A percentile compares a stretch with the other conserved stretches of the same genome.
Evolutionary conservation across 2,329 filamentous ascomycete genomes (phyloP).

Genomic region (Sarocladium strictum): DNA sequence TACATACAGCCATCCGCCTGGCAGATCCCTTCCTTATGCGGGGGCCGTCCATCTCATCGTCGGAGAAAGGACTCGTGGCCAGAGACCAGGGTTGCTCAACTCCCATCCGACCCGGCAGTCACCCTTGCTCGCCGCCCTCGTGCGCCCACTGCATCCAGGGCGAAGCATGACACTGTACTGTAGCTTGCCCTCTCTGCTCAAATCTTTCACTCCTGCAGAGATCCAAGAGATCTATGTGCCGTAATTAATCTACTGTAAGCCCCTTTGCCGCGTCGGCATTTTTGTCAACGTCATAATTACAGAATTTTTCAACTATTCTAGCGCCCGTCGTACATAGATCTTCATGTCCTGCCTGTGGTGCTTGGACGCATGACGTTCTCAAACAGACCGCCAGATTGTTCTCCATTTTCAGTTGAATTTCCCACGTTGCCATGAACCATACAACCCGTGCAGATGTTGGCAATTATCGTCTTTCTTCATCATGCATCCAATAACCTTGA

Average conservation of each 20-base stretch:
- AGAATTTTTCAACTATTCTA: too few relatives aligned
- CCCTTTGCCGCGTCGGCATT: too few relatives aligned
- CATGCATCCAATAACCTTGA: constrained; percentile 2
- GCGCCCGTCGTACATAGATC: too few relatives aligned
- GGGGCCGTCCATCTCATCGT: neutral
- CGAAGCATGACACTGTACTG: neutral
- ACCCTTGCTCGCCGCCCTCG: constrained; percentile 7
- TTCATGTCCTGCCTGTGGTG: neutral
- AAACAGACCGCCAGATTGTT: constrained; percentile 6
- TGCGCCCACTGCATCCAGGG: neutral
- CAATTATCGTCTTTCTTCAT: neutral
- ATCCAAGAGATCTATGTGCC: too few relatives aligned
- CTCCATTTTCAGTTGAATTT: too few relatives aligned
- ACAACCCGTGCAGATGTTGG: neutral
- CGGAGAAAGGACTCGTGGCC: constrained; percentile 1
- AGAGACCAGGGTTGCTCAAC: neutral
- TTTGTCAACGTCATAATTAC: too few relatives aligned
- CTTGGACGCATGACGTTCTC: neutral
- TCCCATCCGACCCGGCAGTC: neutral
- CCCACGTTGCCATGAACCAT: too few relatives aligned
- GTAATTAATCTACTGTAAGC: too few relatives aligned
- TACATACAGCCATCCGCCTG: neutral
- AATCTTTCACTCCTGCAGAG: too few relatives aligned
- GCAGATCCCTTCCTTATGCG: constrained; percentile 9
- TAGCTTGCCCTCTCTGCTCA: too few relatives aligned